Conservation (phyloP, 768 basidiomycete species). For the Coprinopsis sp. region DNA sequence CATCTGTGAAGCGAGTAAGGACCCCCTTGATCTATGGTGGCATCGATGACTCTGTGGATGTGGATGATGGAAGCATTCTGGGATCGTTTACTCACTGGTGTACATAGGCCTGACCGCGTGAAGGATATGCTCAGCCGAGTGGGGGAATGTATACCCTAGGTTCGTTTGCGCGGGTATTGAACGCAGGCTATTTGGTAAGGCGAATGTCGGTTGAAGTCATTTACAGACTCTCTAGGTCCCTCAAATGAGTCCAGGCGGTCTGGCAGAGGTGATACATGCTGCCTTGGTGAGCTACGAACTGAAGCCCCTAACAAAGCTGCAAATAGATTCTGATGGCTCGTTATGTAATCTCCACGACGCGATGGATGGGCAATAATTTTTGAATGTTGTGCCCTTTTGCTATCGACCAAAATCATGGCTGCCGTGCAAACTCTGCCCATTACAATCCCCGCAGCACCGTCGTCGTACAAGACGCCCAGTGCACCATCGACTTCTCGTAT, state of each 20-base stretch:
- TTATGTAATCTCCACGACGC: conserved; percentile 1
- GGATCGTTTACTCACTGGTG: neutral
- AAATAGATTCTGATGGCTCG: neutral
- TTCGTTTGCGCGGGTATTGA: conserved; percentile 32
- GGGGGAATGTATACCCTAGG: conserved; percentile 34
- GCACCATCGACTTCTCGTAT: conserved; percentile 24
- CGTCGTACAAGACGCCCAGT: conserved; percentile 21
- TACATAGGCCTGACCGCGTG: conserved; percentile 28
- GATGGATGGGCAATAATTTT: neutral
- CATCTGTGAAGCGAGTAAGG: conserved; percentile 29
- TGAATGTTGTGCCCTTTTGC: neutral
- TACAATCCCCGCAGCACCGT: conserved; percentile 20
- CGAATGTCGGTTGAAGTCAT: neutral
- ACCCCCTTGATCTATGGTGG: conserved; percentile 45
- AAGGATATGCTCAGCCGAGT: conserved; percentile 31
- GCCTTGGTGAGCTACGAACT: neutral
- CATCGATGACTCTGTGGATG: conserved; percentile 41
- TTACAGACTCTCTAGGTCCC: conserved; percentile 15
- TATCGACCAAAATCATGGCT: conserved; percentile 17
- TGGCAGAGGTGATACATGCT: conserved; percentile 31
- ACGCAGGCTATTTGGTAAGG: conserved; percentile 40
- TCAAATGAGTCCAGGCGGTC: conserved; percentile 28
- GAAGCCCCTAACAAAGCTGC: neutral
- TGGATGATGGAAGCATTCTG: neutral
- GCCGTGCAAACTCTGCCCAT: conserved; percentile 23